Evolutionary conservation across 2,329 filamentous ascomycete species (phyloP), one percentile per base, ranked within the genome.

Genomic region (Monilinia fructicola): DNA sequence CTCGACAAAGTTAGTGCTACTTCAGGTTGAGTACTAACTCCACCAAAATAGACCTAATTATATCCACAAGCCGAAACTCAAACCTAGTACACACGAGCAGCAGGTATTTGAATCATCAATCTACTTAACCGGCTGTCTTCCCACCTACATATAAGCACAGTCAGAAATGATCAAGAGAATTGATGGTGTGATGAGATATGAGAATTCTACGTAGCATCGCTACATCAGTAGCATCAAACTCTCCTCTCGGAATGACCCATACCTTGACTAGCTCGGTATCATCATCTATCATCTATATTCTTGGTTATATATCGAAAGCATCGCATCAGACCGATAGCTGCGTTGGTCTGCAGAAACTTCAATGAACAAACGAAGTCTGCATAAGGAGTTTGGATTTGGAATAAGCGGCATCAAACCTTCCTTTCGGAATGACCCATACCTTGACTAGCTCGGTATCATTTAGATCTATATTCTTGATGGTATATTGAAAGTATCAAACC

Each of bases 131-230:
- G 54, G n/a, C 11, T 31, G 5, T n/a, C 28, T 59, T 46, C 18
- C 55, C 10, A 35, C 18, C 31, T 46, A n/a, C 31, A 35, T 35
- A 35, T 59, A 59, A 59, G 40, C 42, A 60, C 56, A 48, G 56
- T 48, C 56, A 48, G 56, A 48, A 12, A 48, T 48, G 23, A 28
- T 35, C 26, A 21, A 48, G 42, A 48, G 4, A 42, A 3, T 16
- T 50, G 23, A 58, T 58, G 12, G 28, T 60, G 28, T 21, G 28
- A 21, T 23, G n/a, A 26, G 12, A 46, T 4, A 23, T 48, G 16
- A 12, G 26, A 16, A 18, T 48, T 23, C 3, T 35, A 12, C 18
- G 28, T 31, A n/a, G 10, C 31, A 48, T 48, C 11, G 18, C 56
- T 21, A 42, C 42, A 59, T 48, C 7, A 28, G 18, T 2, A 28